Conservation (phyloP, 2,329 filamentous ascomycete genomes). For the Neonectria neomacrospora region DNA sequence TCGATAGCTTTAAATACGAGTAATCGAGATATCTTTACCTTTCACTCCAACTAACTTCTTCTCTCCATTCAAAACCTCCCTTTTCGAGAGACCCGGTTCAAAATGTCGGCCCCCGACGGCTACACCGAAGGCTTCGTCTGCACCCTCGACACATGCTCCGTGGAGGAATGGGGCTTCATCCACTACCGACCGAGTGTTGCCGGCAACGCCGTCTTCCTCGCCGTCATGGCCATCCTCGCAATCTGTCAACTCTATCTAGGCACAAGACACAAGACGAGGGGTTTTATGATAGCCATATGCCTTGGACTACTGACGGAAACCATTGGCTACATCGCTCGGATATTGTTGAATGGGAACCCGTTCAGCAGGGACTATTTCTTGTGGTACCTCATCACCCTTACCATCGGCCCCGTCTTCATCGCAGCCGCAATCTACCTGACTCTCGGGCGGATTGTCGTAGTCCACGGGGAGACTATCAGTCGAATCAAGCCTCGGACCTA, state of each 20-base stretch:
- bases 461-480: slow-evolving; percentile 29
- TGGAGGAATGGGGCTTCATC: slow-evolving; percentile 32
- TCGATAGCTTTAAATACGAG: slow-evolving; percentile 24
- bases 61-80: neutral
- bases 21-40: slow-evolving; percentile 1
- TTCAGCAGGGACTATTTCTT: slow-evolving; percentile 33
- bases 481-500: slow-evolving; percentile 29
- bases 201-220: slow-evolving; percentile 33
- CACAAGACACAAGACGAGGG: slow-evolving; percentile 34
- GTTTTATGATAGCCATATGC: slow-evolving; percentile 37
- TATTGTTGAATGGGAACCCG: slow-evolving; percentile 33
- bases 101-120: slow-evolving; percentile 30
- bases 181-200: slow-evolving; percentile 30
- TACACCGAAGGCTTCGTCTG: slow-evolving; percentile 30
- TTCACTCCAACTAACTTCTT: slow-evolving; percentile 13
- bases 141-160: slow-evolving; percentile 34
- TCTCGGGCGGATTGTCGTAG: slow-evolving; percentile 39
- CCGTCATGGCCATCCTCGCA: slow-evolving; percentile 27
- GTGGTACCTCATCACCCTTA: slow-evolving; percentile 36
- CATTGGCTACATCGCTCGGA: slow-evolving; percentile 35
- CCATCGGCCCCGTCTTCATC: slow-evolving; percentile 42
- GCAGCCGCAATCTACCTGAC: slow-evolving; percentile 41
- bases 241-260: slow-evolving; percentile 34
- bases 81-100: slow-evolving; percentile 7
- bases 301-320: slow-evolving; percentile 38